These are phyloP conservation scores for Hirschfeldia incana DNA, from an alignment of 345 rosid genomes.

Conservation along the genomic window DNA sequence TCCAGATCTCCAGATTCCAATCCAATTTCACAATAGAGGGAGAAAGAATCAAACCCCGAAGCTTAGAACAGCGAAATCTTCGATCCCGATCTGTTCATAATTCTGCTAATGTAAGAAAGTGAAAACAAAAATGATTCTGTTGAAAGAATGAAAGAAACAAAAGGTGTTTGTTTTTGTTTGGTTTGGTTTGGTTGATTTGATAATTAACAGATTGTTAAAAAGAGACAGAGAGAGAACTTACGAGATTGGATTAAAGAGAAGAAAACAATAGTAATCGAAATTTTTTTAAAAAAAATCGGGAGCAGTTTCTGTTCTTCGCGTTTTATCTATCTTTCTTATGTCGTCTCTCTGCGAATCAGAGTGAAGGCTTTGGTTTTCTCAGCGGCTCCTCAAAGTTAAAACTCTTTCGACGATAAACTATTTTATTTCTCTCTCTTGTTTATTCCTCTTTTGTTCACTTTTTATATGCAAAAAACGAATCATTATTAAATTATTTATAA, in stretches of 20 bases:
- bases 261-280: conserved; percentile 15
- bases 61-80: conserved; percentile 4
- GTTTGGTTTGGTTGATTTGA: neutral
- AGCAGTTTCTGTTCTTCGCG: neutral
- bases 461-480: neutral
- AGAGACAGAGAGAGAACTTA: conserved; percentile 48
- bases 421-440: conserved; percentile 18
- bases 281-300: neutral
- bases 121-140: neutral
- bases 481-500: neutral
- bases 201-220: conserved; percentile 18
- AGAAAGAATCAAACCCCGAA: conserved; percentile 26
- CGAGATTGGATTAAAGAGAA: conserved; percentile 57
- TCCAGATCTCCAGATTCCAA: conserved; percentile 53
- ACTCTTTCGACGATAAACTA: neutral
- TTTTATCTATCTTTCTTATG: conserved; percentile 20
- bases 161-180: neutral
- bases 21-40: conserved; percentile 5
- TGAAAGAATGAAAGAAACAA: neutral
- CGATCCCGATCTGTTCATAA: conserved; percentile 51
- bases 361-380: neutral
- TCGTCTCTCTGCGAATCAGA: conserved; percentile 22
- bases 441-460: conserved; percentile 12
- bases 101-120: neutral
- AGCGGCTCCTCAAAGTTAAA: neutral